phyloP scores from a whole-genome alignment of 306 rosid species.

The Lithocarpus polystachyus region DNA sequence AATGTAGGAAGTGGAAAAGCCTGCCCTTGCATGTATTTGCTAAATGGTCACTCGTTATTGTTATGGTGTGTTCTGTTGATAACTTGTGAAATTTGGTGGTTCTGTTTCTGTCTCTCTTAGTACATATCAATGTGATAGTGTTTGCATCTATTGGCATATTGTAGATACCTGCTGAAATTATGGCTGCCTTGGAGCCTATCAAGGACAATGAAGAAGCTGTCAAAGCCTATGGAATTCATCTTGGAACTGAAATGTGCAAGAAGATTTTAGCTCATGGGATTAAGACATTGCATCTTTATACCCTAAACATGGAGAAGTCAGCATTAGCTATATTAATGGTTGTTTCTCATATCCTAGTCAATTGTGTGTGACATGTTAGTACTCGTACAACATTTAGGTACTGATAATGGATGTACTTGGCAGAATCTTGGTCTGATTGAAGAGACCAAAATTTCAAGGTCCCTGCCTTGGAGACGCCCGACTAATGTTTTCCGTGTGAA shows the following conservation, averaged over 20 bases:
- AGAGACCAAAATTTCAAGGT: conserved; percentile 72
- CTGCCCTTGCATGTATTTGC: neutral
- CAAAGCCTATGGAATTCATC: conserved; percentile 83
- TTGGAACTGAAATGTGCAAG: conserved; percentile 95
- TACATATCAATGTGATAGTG: conserved; percentile 6
- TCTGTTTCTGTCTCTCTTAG: too few species aligned
- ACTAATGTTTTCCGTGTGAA: conserved; percentile 73
- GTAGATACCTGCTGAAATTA: conserved; percentile 77
- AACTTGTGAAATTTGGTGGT: neutral
- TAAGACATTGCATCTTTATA: conserved; percentile 82
- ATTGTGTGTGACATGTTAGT: conserved; percentile 18
- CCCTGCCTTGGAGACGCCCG: conserved; percentile 90
- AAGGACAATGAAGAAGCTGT: conserved; percentile 99
- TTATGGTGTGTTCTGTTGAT: conserved; percentile 3
- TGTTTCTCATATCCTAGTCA: conserved; percentile 16
- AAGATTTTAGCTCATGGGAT: conserved; percentile 92
- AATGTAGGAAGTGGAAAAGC: neutral
- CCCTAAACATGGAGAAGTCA: conserved; percentile 93
- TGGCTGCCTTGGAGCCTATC: conserved; percentile 87
- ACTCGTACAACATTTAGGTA: conserved; percentile 8
- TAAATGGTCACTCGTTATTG: conserved; percentile 3
- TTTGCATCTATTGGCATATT: conserved; percentile 23
- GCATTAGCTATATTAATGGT: conserved; percentile 80
- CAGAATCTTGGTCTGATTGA: conserved; percentile 96
- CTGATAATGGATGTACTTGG: conserved; percentile 26